Evolutionary conservation across 371 early-diverging fungal species (phyloP), one percentile per base, ranked within the genome.

Genomic region (Mortierella sp.): DNA sequence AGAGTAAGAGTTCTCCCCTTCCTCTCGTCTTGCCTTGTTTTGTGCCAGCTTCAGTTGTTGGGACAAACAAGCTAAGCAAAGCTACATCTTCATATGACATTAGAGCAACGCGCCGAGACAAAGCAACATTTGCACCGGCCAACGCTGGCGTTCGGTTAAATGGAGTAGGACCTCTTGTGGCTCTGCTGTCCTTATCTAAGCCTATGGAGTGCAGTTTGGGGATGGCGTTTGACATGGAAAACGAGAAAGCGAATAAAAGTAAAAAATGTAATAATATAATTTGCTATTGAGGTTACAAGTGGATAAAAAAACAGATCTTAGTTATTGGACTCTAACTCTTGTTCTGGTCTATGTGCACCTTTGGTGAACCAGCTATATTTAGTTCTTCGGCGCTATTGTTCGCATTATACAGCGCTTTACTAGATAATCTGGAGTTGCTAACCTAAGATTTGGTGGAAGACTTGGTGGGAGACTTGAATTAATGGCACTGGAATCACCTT

Each of bases 71-170:
- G 36, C 36, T 36, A 36, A 36, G 4, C 36, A 36, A 36, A 36
- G 6, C 36, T 36, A 36, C 36, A 36, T 3, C 0, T 36, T 36
- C 36, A 6, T 36, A 5, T 36, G 36, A 36, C 9, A 7, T 58
- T 13, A 74, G 74, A 50, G 88, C 28, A 28, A 28, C 28, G 28
- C 28, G 28, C 28, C 28, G 28, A 28, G 28, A 28, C 28, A 28
- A 28, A 28, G 28, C 28, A 28, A 28, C 28, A 28, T 28, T 28
- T 28, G 28, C 28, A 2, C 28, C 28, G 28, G 97, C 98, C 69
- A 96, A 96, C 88, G 99, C 86, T 99, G 99, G 99, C 96, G 97
- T 86, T 90, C 98, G 84, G 97, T 99, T 85, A 98, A 98, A 77
- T 98, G 98, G 97, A 98, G 97, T 71, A 94, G 93, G 85, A 96